A percentile compares a stretch with the other conserved stretches of the same genome.
Evolutionary conservation across 2,329 filamentous ascomycete species (phyloP).

Genomic region (Trichoderma asperellum): DNA sequence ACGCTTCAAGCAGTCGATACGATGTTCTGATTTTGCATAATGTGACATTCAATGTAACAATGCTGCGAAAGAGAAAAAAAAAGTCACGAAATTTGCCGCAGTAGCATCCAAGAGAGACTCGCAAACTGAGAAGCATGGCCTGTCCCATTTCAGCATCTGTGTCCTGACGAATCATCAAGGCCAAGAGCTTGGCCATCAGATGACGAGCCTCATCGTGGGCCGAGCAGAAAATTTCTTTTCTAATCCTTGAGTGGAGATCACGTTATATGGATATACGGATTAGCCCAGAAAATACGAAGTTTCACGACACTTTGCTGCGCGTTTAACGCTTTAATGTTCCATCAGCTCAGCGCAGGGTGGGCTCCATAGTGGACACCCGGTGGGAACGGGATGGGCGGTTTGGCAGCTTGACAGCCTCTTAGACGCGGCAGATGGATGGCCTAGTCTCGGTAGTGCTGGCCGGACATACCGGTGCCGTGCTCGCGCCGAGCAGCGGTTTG

Average conservation of each 20-base stretch:
- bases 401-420: conserved; percentile 18
- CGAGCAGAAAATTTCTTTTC: conserved; percentile 19
- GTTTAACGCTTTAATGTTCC: background rate
- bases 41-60: background rate
- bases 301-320: background rate
- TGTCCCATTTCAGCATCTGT: background rate
- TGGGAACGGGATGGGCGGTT: conserved; percentile 12
- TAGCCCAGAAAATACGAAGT: background rate
- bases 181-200: background rate
- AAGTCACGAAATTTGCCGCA: background rate
- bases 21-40: background rate
- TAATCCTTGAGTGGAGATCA: conserved; percentile 11
- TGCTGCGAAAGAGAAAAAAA: background rate
- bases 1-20: background rate
- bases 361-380: conserved; percentile 3
- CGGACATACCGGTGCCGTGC: conserved; percentile 16
- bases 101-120: background rate
- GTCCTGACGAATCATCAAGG: background rate
- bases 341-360: conserved; percentile 3
- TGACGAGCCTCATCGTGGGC: conserved; percentile 14
- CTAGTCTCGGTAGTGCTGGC: conserved; percentile 11
- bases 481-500: background rate
- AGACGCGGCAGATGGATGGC: conserved; percentile 20
- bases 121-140: background rate
- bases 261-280: background rate